Conservation (phyloP, 2,329 filamentous ascomycete genomes). For the Trichoderma sp. region DNA sequence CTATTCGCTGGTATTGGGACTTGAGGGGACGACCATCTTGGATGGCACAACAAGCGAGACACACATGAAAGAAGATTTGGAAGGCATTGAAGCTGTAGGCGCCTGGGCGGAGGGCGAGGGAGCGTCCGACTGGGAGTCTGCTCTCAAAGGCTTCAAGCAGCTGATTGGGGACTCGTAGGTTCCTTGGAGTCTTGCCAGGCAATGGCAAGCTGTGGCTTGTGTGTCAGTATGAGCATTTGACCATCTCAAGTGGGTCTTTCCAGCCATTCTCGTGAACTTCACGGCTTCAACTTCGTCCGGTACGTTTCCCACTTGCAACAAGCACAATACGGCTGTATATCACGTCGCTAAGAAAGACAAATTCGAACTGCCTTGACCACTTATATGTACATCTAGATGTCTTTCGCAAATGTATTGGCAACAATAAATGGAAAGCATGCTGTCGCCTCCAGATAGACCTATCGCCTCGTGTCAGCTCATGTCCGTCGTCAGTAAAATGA, state of each 20-base stretch:
- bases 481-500: too few relatives aligned
- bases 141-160: conserved; percentile 52
- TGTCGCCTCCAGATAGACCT: conserved; percentile 68
- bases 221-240: too few relatives aligned
- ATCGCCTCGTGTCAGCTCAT: conserved; percentile 3
- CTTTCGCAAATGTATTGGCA: conserved; percentile 67
- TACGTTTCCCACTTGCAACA: neutral
- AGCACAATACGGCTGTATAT: neutral
- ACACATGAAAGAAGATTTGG: conserved; percentile 55
- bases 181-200: neutral
- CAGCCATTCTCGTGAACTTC: neutral
- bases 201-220: neutral
- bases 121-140: conserved; percentile 50
- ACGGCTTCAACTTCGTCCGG: too few relatives aligned
- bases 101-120: conserved; percentile 50
- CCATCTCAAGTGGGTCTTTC: too few relatives aligned
- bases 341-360: neutral
- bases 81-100: conserved; percentile 46
- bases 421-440: conserved; percentile 68
- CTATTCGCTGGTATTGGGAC: conserved; percentile 53
- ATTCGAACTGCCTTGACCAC: neutral
- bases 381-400: conserved; percentile 35
- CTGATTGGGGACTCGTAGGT: conserved; percentile 35
- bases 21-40: conserved; percentile 47
- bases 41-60: conserved; percentile 50